Percentiles rank a stretch among this genome's conserved stretches.
phyloP scores from a whole-genome alignment of 345 rosid species.

The Bruguiera parviflora region DNA sequence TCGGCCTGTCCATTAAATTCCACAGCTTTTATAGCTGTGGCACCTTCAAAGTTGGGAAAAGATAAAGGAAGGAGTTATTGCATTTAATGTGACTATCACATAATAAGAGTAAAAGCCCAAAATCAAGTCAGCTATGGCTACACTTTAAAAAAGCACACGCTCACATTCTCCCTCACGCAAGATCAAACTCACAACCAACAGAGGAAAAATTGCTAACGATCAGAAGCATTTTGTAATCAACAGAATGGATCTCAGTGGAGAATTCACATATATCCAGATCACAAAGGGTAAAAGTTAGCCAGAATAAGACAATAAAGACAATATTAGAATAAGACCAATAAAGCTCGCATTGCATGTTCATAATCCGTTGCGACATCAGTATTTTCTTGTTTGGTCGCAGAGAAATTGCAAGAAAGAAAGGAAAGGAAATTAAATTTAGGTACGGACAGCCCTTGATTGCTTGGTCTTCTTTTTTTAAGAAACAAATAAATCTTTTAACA shows the following conservation, averaged over 20 bases:
- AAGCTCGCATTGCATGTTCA: too few species aligned
- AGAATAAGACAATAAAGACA: neutral
- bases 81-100: too few species aligned
- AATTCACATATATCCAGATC: neutral
- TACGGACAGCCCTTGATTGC: too few species aligned
- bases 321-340: too few species aligned
- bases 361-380: too few species aligned
- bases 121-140: neutral
- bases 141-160: neutral
- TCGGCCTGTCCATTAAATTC: constrained; percentile 53
- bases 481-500: too few species aligned
- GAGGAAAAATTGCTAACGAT: neutral
- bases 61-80: neutral
- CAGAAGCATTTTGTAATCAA: too few species aligned
- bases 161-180: neutral
- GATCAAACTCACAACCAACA: neutral
- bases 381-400: too few species aligned
- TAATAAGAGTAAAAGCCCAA: neutral
- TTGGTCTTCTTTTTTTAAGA: too few species aligned
- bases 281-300: neutral
- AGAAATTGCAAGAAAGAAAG: too few species aligned
- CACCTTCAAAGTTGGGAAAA: constrained; percentile 29
- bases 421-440: too few species aligned
- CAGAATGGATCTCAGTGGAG: neutral
- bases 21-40: constrained; percentile 31